These are phyloP conservation scores for Jasminum sambac DNA, from an alignment of 257 asterid species.

Conservation along the genomic window DNA sequence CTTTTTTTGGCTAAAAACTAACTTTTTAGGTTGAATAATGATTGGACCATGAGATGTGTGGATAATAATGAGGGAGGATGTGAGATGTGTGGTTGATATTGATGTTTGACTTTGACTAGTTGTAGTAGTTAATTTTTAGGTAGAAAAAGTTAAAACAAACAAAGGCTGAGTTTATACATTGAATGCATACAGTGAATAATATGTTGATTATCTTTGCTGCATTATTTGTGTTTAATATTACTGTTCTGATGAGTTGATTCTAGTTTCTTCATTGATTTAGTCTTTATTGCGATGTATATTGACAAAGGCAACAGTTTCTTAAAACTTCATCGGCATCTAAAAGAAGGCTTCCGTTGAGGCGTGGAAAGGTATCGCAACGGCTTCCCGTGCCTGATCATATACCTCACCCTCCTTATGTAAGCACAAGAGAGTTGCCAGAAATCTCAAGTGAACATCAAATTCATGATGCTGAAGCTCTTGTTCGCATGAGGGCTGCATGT, in stretches of 20 bases:
- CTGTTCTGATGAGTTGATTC: not conserved
- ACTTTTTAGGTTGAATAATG: too few relatives aligned
- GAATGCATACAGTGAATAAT: too few relatives aligned
- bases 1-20: too few relatives aligned
- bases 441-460: slow-evolving; percentile 68
- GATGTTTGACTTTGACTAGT: too few relatives aligned
- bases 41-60: too few relatives aligned
- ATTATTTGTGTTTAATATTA: too few relatives aligned
- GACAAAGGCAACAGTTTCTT: slow-evolving; percentile 75
- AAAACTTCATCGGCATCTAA: slow-evolving; percentile 47
- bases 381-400: slow-evolving; percentile 89
- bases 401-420: slow-evolving; percentile 77
- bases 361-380: slow-evolving; percentile 81
- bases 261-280: not conserved
- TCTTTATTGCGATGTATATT: slow-evolving; percentile 11
- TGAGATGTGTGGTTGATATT: too few relatives aligned
- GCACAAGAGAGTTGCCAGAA: slow-evolving; percentile 64
- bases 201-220: not conserved
- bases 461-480: slow-evolving; percentile 79
- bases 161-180: too few relatives aligned
- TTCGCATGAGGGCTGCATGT: slow-evolving; percentile 84
- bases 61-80: too few relatives aligned
- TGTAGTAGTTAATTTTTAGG: too few relatives aligned
- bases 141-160: too few relatives aligned
- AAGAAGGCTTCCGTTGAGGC: slow-evolving; percentile 77